phyloP scores from a whole-genome alignment of 345 rosid species.

The Noccaea caerulescens region DNA sequence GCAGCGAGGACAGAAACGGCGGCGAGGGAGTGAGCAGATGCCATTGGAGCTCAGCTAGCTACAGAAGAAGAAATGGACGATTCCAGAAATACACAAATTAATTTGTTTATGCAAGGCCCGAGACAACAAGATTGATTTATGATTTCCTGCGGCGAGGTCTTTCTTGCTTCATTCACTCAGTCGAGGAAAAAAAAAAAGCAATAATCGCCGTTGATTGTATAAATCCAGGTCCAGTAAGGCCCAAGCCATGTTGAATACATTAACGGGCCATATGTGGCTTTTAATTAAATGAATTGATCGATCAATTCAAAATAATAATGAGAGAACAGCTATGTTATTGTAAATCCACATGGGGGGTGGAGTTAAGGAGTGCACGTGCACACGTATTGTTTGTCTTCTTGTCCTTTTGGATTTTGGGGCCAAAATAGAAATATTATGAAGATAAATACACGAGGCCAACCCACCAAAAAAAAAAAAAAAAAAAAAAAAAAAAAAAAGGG shows the following conservation, averaged over 20 bases:
- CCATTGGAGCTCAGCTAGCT: conserved; percentile 50
- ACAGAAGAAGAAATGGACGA: neutral
- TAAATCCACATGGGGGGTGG: too few relatives aligned
- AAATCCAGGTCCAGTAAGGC: neutral
- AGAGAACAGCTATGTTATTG: too few relatives aligned
- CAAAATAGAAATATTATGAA: neutral
- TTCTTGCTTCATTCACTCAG: neutral
- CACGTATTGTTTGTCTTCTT: conserved; percentile 30
- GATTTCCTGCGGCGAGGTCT: neutral
- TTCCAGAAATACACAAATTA: conserved; percentile 26
- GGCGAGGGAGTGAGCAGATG: conserved; percentile 58
- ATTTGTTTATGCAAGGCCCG: too few relatives aligned
- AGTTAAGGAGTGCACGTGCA: conserved; percentile 32
- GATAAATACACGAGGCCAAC: neutral
- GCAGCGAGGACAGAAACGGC: conserved; percentile 58
- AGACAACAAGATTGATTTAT: too few relatives aligned
- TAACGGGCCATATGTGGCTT: neutral
- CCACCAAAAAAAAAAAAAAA: neutral
- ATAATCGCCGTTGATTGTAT: neutral
- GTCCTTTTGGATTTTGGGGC: neutral
- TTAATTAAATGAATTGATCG: too few relatives aligned
- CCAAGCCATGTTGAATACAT: neutral
- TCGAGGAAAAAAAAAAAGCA: neutral
- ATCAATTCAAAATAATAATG: too few relatives aligned
- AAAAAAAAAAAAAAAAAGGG: neutral